Conservation (phyloP, 352 stramenopile genomes). For the Pilasporangium apinafurcum region DNA sequence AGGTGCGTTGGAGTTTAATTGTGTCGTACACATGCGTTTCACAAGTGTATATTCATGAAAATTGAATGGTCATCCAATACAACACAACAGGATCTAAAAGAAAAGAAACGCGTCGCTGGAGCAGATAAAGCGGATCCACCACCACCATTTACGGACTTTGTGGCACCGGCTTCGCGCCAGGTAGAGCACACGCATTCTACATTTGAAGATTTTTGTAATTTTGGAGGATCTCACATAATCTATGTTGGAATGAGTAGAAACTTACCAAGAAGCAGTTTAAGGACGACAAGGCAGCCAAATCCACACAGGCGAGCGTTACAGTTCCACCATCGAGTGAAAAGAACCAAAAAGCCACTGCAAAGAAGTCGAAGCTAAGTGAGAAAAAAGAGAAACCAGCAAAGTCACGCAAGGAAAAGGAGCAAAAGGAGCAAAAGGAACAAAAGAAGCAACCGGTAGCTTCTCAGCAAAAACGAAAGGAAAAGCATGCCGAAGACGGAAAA, state of each 20-base stretch:
- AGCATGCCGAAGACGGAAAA: not conserved
- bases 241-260: not conserved
- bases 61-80: too few species aligned
- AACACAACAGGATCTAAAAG: conserved; percentile 6
- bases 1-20: conserved; percentile 4
- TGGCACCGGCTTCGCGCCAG: too few species aligned
- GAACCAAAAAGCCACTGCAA: too few species aligned
- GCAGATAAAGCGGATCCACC: conserved; percentile 8
- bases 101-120: conserved; percentile 9
- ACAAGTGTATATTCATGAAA: not conserved
- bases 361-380: not conserved
- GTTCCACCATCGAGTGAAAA: too few species aligned
- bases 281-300: too few species aligned
- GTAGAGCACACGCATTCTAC: too few species aligned
- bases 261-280: not conserved
- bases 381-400: not conserved
- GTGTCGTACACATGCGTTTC: not conserved
- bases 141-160: conserved; percentile 7
- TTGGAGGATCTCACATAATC: too few species aligned
- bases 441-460: not conserved
- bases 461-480: too few species aligned
- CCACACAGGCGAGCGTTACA: too few species aligned
- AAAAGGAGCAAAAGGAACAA: not conserved
- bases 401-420: not conserved
- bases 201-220: too few species aligned